A percentile compares a stretch with the other conserved stretches of the same genome.
These are phyloP conservation scores for Fusarium siculi DNA, from an alignment of 2,329 filamentous ascomycete genomes.

Conservation along the genomic window DNA sequence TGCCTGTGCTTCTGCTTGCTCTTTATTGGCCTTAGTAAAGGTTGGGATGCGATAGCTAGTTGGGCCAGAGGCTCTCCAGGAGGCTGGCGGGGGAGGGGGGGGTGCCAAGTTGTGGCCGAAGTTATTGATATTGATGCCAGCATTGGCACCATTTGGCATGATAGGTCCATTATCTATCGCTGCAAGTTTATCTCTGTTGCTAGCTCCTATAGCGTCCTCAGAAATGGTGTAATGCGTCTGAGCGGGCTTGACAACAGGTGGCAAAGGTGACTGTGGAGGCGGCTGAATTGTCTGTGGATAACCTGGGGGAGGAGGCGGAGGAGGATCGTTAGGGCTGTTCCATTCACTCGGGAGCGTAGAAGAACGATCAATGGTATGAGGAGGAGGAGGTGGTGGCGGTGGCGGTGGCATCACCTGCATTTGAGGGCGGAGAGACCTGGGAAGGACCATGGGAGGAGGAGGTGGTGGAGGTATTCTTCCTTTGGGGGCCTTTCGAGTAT, in stretches of 20 bases:
- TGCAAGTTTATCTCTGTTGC: not conserved
- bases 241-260: not conserved
- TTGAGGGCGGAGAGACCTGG: not conserved
- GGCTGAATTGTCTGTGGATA: not conserved
- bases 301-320: not conserved
- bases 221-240: slow-evolving; percentile 6
- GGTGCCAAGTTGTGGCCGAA: too few relatives aligned
- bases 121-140: too few relatives aligned
- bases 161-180: not conserved
- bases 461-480: not conserved
- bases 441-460: rapidly evolving
- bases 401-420: not conserved
- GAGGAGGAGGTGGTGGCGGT: not conserved
- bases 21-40: not conserved
- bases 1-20: not conserved
- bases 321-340: not conserved
- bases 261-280: not conserved
- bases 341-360: not conserved
- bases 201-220: not conserved
- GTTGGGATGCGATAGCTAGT: not conserved
- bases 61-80: too few relatives aligned
- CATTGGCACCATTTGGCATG: not conserved
- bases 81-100: too few relatives aligned
- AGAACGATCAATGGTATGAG: not conserved
- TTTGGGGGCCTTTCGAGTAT: not conserved